Evolutionary conservation across 345 rosid genomes (phyloP), one percentile per base, ranked within the genome.

Genomic region (Rhizophora mangle): DNA sequence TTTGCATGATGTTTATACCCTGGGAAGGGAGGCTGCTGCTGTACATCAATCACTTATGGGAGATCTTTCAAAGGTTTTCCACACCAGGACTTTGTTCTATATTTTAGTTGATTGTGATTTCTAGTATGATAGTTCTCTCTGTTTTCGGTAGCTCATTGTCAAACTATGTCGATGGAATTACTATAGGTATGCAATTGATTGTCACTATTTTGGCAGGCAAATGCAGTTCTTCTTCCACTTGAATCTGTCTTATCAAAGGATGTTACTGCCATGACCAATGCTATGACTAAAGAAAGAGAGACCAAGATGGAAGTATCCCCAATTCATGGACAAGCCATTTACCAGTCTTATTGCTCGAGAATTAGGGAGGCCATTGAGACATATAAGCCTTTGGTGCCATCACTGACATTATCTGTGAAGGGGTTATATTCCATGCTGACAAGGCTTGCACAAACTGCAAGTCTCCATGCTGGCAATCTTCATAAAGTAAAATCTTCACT

Each of bases 241-340:
- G 96, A 90, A 68, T 79, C 90, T 66, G 71, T 81, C 52, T 81
- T 90, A 81, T 85, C 98, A 43, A 87, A 90, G 79, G 98, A 93
- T 80, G 96, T 87, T 34, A 80, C 88, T 72, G 90, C 92, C 60
- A 93, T 93, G 89, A 81, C 89, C 39, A 96, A 90, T 80, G 90
- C 93, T 60, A 84, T 90, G 75, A 74, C 84, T 32, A 83, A 78
- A 75, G 96, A 86, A 78, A 82, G 81, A 74, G 98, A 93, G 85
- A 81, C 85, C 61, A 88, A 87, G 75, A 74, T 78, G 77, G 98
- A 90, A 78, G 87, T 88, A 72, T 90, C 86, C 62, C 92, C 92
- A 47, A 85, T 90, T 67, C 96, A 90, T 79, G 96, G 96, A 71
- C 95, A 90, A 77, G 96, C 93, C 34, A 90, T 93, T 75, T 90